phyloP scores from a whole-genome alignment of 441 rosid species.

The Pelargonium australe region DNA sequence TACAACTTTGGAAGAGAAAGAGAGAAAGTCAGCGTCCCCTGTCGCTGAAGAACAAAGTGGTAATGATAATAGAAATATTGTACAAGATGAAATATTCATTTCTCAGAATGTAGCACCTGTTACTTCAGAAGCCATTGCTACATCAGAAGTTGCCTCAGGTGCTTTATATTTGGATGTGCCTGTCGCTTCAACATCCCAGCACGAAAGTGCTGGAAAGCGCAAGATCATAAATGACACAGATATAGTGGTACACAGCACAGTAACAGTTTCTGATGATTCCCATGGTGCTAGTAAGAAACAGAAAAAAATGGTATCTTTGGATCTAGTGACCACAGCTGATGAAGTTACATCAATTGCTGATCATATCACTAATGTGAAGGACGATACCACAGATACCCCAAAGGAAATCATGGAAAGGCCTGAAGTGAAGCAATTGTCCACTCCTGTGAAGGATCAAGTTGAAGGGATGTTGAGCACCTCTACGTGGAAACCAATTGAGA shows the following conservation, averaged over 20 bases:
- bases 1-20: conserved; percentile 26
- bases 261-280: conserved; percentile 24
- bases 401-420: conserved; percentile 28
- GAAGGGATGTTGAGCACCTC: conserved; percentile 21
- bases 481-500: conserved; percentile 70
- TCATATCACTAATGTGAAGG: conserved; percentile 26
- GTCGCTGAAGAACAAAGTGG: conserved; percentile 26
- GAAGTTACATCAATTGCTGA: conserved; percentile 24
- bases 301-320: conserved; percentile 32
- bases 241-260: conserved; percentile 18
- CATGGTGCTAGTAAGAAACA: conserved; percentile 42
- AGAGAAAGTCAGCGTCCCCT: conserved; percentile 15
- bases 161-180: conserved; percentile 25
- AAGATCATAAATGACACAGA: conserved; percentile 26
- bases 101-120: conserved; percentile 22
- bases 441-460: conserved; percentile 13
- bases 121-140: conserved; percentile 24
- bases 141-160: conserved; percentile 25
- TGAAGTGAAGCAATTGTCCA: conserved; percentile 28
- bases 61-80: conserved; percentile 16
- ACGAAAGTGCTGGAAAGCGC: conserved; percentile 39
- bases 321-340: conserved; percentile 24
- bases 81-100: conserved; percentile 22
- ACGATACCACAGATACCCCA: conserved; percentile 23
- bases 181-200: conserved; percentile 14